These are phyloP conservation scores for Backusella tarrabulga DNA, from an alignment of 192 early-diverging fungal genomes.

Conservation along the genomic window DNA sequence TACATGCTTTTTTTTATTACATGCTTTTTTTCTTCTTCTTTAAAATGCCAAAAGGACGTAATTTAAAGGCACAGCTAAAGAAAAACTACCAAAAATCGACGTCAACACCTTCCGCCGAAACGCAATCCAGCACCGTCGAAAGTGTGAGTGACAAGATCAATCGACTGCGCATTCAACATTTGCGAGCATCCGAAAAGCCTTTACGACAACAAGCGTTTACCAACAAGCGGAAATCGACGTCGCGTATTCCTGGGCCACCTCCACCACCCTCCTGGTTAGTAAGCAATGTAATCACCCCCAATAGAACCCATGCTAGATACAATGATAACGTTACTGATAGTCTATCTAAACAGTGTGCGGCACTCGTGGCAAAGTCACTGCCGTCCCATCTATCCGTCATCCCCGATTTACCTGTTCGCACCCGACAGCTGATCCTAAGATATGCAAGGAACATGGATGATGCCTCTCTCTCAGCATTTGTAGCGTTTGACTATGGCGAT, in stretches of 20 bases:
- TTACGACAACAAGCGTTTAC: background rate
- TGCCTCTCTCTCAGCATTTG: background rate
- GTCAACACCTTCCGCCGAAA: background rate
- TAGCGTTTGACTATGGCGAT: background rate
- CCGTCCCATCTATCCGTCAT: background rate
- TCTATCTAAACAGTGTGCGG: background rate
- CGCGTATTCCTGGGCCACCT: background rate
- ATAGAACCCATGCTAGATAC: background rate
- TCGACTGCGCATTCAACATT: background rate
- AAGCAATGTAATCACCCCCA: background rate
- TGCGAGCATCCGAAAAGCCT: background rate
- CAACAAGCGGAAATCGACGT: background rate
- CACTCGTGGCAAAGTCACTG: background rate
- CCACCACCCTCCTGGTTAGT: background rate
- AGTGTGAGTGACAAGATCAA: conserved; percentile 1
- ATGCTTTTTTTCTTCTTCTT: background rate
- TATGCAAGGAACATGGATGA: background rate
- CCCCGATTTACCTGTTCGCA: background rate
- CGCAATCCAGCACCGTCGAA: background rate
- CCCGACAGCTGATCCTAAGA: background rate
- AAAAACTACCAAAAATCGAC: background rate
- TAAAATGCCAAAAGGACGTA: background rate
- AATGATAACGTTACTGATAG: background rate
- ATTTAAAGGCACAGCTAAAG: background rate
- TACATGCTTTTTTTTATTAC: background rate